Evolutionary conservation across 345 rosid genomes (phyloP), one percentile per base, ranked within the genome.

Genomic region (Pelargonium nanum): DNA sequence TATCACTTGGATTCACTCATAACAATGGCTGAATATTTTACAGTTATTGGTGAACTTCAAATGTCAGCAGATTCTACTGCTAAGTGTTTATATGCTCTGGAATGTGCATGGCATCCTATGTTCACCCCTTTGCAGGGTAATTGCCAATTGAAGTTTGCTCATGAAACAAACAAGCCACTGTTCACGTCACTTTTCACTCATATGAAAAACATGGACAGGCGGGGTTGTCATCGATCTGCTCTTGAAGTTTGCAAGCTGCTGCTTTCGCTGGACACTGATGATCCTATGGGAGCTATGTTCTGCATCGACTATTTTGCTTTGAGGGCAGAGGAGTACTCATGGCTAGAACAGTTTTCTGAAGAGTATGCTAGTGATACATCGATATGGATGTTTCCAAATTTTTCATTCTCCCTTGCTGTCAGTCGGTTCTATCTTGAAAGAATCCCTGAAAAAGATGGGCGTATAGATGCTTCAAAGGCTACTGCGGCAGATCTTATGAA

Each of bases 141-240:
- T 60, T 81, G 87, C 72, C 89, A 80, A 62, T 73, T 91, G 78
- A 84, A 85, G 74, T 78, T 70, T 70, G 69, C 65, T 74, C 88
- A 88, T 17, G 91, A 91, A 68, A 69, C 88, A 25, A 91, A 88
- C 85, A 88, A 76, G 70, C 96, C 91, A 57, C 45, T 91, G 63
- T 91, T 85, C 77, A 78, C 74, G 6, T 48, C 87, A 23, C 89
- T 91, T 57, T 91, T 85, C 80, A 69, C 78, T 62, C 94, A 88
- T 81, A 85, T 91, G 96, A 85, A 83, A 70, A 81, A 83, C 70
- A 75, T 91, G 94, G 96, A 85, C 56, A 73, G 85, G 70, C 91
- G 94, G 61, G 96, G 97, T 58, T 91, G 97, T 66, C 93, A 87
- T 72, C 85, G 87, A 52, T 88, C 97, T 22, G 97, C 94, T 0